Evolutionary conservation across 2,329 filamentous ascomycete genomes (phyloP), one percentile per base, ranked within the genome.

Genomic region (Lithohypha guttulata): DNA sequence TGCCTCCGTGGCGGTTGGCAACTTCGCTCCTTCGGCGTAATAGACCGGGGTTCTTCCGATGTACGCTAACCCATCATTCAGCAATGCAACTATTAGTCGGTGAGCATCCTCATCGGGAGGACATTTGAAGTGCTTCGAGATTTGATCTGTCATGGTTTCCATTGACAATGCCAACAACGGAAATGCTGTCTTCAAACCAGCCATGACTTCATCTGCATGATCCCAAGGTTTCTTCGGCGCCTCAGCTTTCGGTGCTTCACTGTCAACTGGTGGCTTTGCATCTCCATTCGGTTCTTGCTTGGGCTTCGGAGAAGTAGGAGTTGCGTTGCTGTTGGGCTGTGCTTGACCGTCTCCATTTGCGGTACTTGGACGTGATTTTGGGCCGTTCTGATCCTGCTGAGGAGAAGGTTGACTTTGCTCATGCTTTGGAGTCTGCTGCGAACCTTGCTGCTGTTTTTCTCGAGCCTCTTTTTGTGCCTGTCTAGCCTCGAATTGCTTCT

Each of bases 101-200:
- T 96, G 96, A 2, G 91, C 93, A 64, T 99, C 91, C 59, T 99
- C 91, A 53, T 99, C 91, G 0, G 89, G 89, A 10, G 89, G 89
- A 54, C 91, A 96, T 64, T 98, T 98, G 74, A 98, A 98, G 62
- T 96, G 82, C 69, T 96, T 96, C 60, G 91, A 83, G 43, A 98
- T 94, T 62, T 96, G 89, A 57, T 98, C 91, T 20, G 96, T 87
- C 86, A 96, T 98, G 0, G 89, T 94, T 65, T 99, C 91, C 91
- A 99, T 96, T 0, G 89, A 95, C 29, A 96, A 68, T 7, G 93
- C 91, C 51, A 99, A 73, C 13, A 99, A 71, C 17, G 91, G 91
- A 69, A 96, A 98, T 0, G 89, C 87, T 5, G 91, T 96, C 69
- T 98, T 96, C 39, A 98, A 77, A 20, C 86, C 83, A 22, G 86